A percentile compares a stretch with the other conserved stretches of the same genome.
Evolutionary conservation across 2,329 filamentous ascomycete species (phyloP).

Genomic region (Drechslera avenae): DNA sequence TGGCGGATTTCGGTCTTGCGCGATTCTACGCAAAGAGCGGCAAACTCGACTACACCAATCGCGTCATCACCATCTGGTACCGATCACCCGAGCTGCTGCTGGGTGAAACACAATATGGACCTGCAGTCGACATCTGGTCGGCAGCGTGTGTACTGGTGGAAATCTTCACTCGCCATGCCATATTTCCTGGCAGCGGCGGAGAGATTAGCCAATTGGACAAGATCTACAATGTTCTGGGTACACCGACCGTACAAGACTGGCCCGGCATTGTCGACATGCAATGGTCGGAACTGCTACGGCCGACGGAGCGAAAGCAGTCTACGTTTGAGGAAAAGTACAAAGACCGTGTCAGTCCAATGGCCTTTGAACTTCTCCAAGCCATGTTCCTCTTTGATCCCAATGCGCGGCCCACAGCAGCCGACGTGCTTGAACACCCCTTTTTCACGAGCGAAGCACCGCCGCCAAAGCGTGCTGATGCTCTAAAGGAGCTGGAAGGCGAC

Average conservation of each 20-base stretch:
- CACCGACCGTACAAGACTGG: conserved; percentile 84
- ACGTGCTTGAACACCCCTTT: conserved; percentile 86
- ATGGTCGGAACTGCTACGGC: conserved; percentile 92
- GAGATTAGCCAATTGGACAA: conserved; percentile 96
- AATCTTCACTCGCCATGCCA: conserved; percentile 90
- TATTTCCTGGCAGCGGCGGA: conserved; percentile 94
- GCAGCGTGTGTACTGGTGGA: conserved; percentile 96
- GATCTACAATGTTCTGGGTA: conserved; percentile 91
- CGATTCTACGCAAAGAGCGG: conserved; percentile 93
- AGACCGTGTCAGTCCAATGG: conserved; percentile 75
- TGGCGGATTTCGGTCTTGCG: conserved; percentile 94
- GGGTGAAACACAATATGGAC: conserved; percentile 93
- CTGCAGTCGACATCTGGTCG: conserved; percentile 96
- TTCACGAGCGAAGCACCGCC: conserved; percentile 81
- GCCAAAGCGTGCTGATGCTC: conserved; percentile 78
- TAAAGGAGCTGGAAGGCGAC: conserved; percentile 83
- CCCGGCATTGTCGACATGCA: conserved; percentile 90
- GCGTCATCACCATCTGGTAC: conserved; percentile 99
- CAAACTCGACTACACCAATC: conserved; percentile 95
- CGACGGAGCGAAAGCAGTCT: conserved; percentile 72
- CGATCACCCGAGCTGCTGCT: conserved; percentile 91
- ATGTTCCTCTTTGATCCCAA: conserved; percentile 92
- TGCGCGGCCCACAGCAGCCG: conserved; percentile 79
- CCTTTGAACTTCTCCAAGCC: conserved; percentile 77
- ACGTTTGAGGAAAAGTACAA: conserved; percentile 84